Base-by-base conservation (phyloP, 2,329 filamentous ascomycete species). In the Alternaria postmessia region DNA sequence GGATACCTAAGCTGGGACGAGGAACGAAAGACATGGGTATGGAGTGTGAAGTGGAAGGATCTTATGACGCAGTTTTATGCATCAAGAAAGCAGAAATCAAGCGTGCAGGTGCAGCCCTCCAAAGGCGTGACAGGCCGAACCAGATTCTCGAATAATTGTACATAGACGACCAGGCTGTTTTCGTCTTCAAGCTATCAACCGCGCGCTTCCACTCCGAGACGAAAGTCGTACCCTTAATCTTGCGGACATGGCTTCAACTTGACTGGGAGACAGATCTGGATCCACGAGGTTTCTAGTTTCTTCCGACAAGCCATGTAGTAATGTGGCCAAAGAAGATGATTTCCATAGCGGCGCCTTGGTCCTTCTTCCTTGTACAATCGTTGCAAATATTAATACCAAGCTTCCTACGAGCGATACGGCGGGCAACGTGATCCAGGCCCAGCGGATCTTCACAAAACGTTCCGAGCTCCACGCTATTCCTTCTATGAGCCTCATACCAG, bases 1-100 rank as follows among this genome's bases (percentile, higher is more conserved):
- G 60, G 55, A 16, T n/a, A 36, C 18, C 57, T 74, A 4, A 43
- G 54, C 1, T 74, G 70, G 72, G 56, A 72, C 26, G 56, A 63
- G 1, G 51, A 46, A 32, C 32, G 36, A 14, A 67, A 67, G 43
- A 38, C 61, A 4, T 73, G 69, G 72, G 16, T 47, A 16, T 72
- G 67, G 69, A 54, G 61, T 24, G 52, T 69, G 7, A 55, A 68
- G 2, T 73, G 70, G 70, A 68, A 53, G 30, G 54, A 18, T 8
- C 39, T 73, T 20, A 52, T 70, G 3, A 63, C 53, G n/a, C 54
- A 52, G 24, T 26, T 26, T 26, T 26, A 26, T 26, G 24, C 24
- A 26, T 26, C 6, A 26, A 26, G 24, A 7, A 26, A 26, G 24
- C 24, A 26, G 24, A 26, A 26, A 26, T 26, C 24, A 26, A 26